Base-by-base conservation (phyloP, 2,329 filamentous ascomycete genomes). In the Claviceps cyperi region DNA sequence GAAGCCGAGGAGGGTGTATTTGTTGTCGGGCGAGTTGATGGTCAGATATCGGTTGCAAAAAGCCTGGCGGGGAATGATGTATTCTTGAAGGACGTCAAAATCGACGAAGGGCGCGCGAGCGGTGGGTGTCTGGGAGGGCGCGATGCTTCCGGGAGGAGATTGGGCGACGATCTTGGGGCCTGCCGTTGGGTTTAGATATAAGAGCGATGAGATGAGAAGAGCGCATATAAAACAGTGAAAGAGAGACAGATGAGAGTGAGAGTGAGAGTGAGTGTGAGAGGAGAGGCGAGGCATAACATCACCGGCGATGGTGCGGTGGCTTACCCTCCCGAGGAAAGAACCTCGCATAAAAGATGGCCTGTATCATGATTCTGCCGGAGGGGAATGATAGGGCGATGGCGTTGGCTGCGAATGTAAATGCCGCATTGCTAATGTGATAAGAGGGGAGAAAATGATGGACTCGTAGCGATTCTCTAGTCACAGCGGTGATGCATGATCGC, bases 31-130 rank as follows among this genome's bases (percentile, higher is more conserved):
- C 44, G 86, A 84, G 64, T 83, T 83, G 50, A 94, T 83, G 28
- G 85, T 84, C 54, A 97, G 77, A 53, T 90, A 83, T 55, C 89
- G 86, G 64, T 95, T 94, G 75, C 91, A 95, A 62, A 98, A 92
- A 60, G 91, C 86, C 66, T 95, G 88, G 49, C 87, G 84, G 17
- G 92, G 92, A 60, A 98, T 95, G 61, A 98, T 84, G 70, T 94
- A 96, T 63, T 91, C 84, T 15, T 87, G 86, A 57, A 97, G 78
- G 48, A 87, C 82, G 56, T 86, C 80, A 68, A 95, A 97, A 66
- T 89, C 81, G 61, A 96, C 79, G 54, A 95, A 79, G 3, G 83
- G 82, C 11, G 73, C 47, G 49, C 64, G 68, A 51, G 57, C 50
- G 58, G 64, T 56, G 60, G 43, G 11, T 15, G 37, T 41, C 21